Percentiles rank a stretch among this genome's conserved stretches.
phyloP scores from a whole-genome alignment of 2,329 filamentous ascomycete species.

The Ophiocordyceps camponoti-floridani region DNA sequence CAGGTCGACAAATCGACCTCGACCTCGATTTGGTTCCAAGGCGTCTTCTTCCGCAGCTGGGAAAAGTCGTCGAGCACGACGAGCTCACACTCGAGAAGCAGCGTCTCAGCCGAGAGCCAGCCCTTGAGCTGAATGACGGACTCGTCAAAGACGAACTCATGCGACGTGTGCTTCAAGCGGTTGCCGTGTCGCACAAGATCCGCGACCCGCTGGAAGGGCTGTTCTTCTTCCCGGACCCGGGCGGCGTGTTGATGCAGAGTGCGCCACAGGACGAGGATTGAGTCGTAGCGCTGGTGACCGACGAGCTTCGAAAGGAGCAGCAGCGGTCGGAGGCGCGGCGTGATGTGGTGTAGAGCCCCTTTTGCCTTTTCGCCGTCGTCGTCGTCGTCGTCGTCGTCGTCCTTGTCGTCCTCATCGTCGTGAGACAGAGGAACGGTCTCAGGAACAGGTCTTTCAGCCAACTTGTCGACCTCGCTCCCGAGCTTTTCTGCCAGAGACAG shows the following conservation, averaged over 20 bases:
- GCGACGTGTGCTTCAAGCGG: constrained; percentile 7
- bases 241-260: constrained; percentile 2
- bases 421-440: neutral
- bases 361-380: neutral
- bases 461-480: constrained; percentile 2
- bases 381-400: too few species aligned
- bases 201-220: constrained; percentile 28
- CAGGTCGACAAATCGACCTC: constrained; percentile 12
- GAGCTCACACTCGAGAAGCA: constrained; percentile 30
- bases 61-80: constrained; percentile 23
- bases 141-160: constrained; percentile 16
- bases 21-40: constrained; percentile 1
- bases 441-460: neutral
- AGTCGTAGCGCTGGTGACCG: constrained; percentile 2
- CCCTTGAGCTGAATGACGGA: constrained; percentile 17
- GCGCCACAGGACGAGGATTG: constrained; percentile 2
- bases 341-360: too few species aligned
- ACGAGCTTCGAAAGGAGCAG: neutral
- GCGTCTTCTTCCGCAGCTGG: constrained; percentile 2
- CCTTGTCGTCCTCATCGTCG: too few species aligned
- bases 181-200: constrained; percentile 23
- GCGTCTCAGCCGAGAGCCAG: constrained; percentile 20
- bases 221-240: constrained; percentile 23
- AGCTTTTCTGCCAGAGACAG: constrained; percentile 2
- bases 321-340: neutral